These are phyloP conservation scores for Artemisia argyi DNA, from an alignment of 129 eudicot species.

Conservation along the genomic window DNA sequence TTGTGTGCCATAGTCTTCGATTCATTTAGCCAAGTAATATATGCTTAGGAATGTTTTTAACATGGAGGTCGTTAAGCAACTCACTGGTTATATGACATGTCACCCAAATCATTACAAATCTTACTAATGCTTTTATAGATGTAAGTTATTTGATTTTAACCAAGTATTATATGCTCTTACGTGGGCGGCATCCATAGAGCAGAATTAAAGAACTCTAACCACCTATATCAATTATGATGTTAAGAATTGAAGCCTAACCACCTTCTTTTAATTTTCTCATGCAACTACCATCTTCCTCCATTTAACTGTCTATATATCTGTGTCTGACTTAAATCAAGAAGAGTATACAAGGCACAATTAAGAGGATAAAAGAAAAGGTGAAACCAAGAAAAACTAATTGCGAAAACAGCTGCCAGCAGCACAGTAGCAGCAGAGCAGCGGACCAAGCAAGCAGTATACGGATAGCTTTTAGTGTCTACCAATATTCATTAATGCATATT, in stretches of 20 bases:
- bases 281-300: slow-evolving; percentile 39
- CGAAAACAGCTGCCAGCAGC: slow-evolving; percentile 9
- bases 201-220: slow-evolving; percentile 27
- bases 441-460: slow-evolving; percentile 21
- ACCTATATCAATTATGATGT: slow-evolving; percentile 29
- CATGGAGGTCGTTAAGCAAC: too few relatives aligned
- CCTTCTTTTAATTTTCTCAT: slow-evolving; percentile 25
- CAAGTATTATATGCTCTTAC: background rate
- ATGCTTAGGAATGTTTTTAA: too few relatives aligned
- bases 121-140: background rate
- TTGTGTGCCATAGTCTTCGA: too few relatives aligned
- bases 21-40: too few relatives aligned
- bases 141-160: background rate
- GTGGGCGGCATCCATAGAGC: slow-evolving; percentile 2
- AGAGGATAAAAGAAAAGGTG: slow-evolving; percentile 9
- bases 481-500: slow-evolving; percentile 26
- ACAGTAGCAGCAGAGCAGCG: background rate
- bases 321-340: slow-evolving; percentile 13
- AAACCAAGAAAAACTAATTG: slow-evolving; percentile 13
- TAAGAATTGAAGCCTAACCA: slow-evolving; percentile 24
- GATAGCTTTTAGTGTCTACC: slow-evolving; percentile 6
- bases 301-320: slow-evolving; percentile 21
- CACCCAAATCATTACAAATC: background rate
- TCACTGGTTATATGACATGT: too few relatives aligned
- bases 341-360: slow-evolving; percentile 9